Conservation (phyloP, 1,284 basidiomycete species). For the Trametes hirsuta region DNA sequence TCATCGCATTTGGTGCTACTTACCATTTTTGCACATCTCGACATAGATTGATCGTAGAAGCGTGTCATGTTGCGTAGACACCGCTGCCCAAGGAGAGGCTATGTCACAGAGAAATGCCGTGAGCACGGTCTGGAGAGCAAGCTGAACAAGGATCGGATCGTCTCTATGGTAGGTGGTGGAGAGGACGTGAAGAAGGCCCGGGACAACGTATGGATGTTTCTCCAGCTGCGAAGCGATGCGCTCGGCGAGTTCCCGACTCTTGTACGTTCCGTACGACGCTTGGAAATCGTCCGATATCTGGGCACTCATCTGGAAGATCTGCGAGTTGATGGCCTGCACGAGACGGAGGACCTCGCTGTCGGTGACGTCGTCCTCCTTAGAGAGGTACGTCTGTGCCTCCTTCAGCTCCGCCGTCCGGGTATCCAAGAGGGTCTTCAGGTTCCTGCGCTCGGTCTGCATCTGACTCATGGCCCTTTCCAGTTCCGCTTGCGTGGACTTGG, state of each 20-base stretch:
- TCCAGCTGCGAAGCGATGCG: conserved; percentile 10
- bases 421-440: conserved; percentile 37
- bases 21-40: conserved; percentile 46
- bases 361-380: conserved; percentile 48
- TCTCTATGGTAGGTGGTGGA: conserved; percentile 38
- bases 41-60: conserved; percentile 32
- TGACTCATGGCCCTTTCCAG: conserved; percentile 9
- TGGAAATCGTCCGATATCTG: conserved; percentile 44
- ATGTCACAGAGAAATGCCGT: conserved; percentile 49
- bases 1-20: not conserved
- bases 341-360: conserved; percentile 50
- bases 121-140: conserved; percentile 51
- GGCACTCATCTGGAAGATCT: conserved; percentile 52
- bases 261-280: conserved; percentile 1
- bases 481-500: conserved; percentile 1
- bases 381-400: conserved; percentile 49
- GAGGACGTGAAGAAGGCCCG: conserved; percentile 33
- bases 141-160: conserved; percentile 50
- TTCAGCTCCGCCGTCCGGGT: conserved; percentile 47
- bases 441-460: conserved; percentile 12
- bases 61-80: conserved; percentile 42
- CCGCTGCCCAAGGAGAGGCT: conserved; percentile 53
- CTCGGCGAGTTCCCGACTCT: not conserved
- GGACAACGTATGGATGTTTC: conserved; percentile 21
- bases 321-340: conserved; percentile 49